Conservation (phyloP, 805 yeast genomes). For the Saccharomycopsis selenospora region DNA sequence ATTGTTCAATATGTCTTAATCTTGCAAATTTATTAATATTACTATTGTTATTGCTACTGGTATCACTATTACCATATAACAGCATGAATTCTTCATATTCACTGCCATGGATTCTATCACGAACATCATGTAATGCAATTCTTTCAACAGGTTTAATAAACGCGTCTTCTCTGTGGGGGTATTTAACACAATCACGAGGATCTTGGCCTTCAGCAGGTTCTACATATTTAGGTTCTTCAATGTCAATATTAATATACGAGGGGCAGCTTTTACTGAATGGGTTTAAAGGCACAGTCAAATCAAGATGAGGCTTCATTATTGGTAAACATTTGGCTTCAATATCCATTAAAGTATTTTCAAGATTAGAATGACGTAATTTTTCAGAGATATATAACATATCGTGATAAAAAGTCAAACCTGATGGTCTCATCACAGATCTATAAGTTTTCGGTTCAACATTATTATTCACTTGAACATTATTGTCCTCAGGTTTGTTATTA, state of each 20-base stretch:
- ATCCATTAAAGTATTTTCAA: constrained; percentile 69
- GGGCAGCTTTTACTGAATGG: constrained; percentile 45
- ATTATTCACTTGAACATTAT: constrained; percentile 19
- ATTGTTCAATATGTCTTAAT: constrained; percentile 80
- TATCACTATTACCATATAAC: constrained; percentile 41
- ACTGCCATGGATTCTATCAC: constrained; percentile 51
- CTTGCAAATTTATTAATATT: constrained; percentile 68
- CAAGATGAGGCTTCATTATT: constrained; percentile 69
- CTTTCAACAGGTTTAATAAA: background rate
- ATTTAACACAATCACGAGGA: constrained; percentile 32
- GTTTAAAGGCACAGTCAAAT: constrained; percentile 65
- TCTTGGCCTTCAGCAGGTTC: constrained; percentile 28
- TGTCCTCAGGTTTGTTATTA: constrained; percentile 13
- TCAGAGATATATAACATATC: constrained; percentile 84
- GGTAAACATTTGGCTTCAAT: constrained; percentile 86
- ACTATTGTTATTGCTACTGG: constrained; percentile 19
- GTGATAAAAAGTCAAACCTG: constrained; percentile 73
- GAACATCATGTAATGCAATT: constrained; percentile 50
- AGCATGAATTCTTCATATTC: constrained; percentile 91
- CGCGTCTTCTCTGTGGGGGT: constrained; percentile 32
- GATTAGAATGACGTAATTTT: constrained; percentile 49
- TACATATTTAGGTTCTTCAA: constrained; percentile 35
- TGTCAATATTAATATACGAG: constrained; percentile 42
- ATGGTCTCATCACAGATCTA: constrained; percentile 71
- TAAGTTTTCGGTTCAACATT: constrained; percentile 59